These are phyloP conservation scores for Dendrostoma leiphaemia DNA, from an alignment of 2,329 filamentous ascomycete species.

Conservation along the genomic window DNA sequence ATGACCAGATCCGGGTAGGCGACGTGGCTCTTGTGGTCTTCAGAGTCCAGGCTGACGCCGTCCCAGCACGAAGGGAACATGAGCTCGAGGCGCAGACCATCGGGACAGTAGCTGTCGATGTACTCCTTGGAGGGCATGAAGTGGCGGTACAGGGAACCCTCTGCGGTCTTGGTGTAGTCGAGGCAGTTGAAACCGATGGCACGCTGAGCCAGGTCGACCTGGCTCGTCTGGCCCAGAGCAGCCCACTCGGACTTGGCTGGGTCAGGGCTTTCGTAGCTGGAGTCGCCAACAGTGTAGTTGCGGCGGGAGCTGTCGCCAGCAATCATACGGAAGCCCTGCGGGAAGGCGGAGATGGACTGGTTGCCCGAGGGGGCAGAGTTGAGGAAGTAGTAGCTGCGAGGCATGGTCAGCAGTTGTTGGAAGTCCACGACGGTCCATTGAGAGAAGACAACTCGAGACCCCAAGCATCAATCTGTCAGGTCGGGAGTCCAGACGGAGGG, in stretches of 20 bases:
- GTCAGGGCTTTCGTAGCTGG: slow-evolving; percentile 63
- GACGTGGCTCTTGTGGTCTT: slow-evolving; percentile 64
- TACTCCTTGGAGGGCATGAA: slow-evolving; percentile 76
- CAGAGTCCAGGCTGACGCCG: slow-evolving; percentile 57
- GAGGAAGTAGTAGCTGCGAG: slow-evolving; percentile 76
- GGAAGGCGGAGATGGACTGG: slow-evolving; percentile 68
- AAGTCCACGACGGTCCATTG: background rate
- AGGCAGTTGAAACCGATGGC: slow-evolving; percentile 94
- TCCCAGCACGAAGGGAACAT: slow-evolving; percentile 93
- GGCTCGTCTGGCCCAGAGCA: slow-evolving; percentile 58
- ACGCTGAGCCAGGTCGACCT: slow-evolving; percentile 71
- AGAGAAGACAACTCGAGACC: background rate
- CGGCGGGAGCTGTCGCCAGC: slow-evolving; percentile 69
- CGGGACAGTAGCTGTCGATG: slow-evolving; percentile 76
- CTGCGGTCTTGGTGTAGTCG: slow-evolving; percentile 67
- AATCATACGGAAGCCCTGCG: slow-evolving; percentile 76
- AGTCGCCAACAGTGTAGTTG: slow-evolving; percentile 67
- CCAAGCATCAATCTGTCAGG: background rate
- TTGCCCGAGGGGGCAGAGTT: slow-evolving; percentile 48
- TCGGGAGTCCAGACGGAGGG: background rate
- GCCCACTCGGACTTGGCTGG: slow-evolving; percentile 70
- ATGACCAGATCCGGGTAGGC: slow-evolving; percentile 77
- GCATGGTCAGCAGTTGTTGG: background rate
- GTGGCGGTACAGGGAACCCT: slow-evolving; percentile 78
- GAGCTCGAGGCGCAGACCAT: slow-evolving; percentile 79